Base-by-base conservation (phyloP, 805 yeast genomes). In the Candida sanyiensis region DNA sequence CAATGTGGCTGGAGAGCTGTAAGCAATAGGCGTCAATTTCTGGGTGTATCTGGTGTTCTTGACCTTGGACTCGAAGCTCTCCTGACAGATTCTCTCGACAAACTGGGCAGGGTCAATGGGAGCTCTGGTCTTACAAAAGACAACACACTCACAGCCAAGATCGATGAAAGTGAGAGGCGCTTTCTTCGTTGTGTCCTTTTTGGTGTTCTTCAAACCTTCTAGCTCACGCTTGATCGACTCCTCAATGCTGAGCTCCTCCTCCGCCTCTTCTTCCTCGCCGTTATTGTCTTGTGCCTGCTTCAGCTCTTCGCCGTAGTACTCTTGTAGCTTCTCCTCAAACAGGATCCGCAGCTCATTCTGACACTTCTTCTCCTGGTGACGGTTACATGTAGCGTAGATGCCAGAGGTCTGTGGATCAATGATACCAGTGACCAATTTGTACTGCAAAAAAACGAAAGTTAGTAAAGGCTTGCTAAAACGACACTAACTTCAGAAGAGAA, bases 401-500 rank as follows among this genome's bases (percentile, higher is more conserved):
- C 98, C 98, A 27, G 80, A 65, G 39, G 93, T 83, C 28, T 82
- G 82, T 0, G 96, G 95, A 52, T 89, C 96, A 15, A 89, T 60
- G 38, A 75, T 64, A 7, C 75, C 75, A 3, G 64, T 54, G 15
- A 68, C 64, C 6, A 57, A 47, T 49, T 73, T 74, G 58, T 65
- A 75, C 59, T 48, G 17, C 11, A 23, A 23, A 12, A 9, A 23
- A 9, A 9, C 19, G 33, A 9, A 7, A 29, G 10, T 5, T 13
- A 11, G 15, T 12, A 17, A 12, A 19, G 11, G n/a, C 9, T 10
- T 10, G 13, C 13, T n/a, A 12, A 27, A 9, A 27, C n/a, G 16
- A 27, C 12, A 12, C n/a, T 15, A 10, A 12, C n/a, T 7, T 8
- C 11, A 11, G 8, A 11, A 22, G 8, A 22, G 7, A 27, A n/a